Evolutionary conservation across 2,329 filamentous ascomycete species (phyloP).

Genomic region (Eutypella sp.): DNA sequence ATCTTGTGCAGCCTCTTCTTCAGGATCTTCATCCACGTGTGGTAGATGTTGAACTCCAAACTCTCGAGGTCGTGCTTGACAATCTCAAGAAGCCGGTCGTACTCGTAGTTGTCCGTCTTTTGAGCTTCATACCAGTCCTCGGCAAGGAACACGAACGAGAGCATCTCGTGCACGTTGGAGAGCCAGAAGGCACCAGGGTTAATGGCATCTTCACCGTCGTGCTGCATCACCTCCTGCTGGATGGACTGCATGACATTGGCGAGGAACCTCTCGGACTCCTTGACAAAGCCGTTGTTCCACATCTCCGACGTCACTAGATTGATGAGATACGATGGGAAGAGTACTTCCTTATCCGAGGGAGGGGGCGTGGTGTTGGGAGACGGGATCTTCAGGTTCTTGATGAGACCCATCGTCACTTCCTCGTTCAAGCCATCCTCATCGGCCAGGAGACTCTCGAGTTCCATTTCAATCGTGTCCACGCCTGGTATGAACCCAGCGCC

Average conservation of each 20-base stretch:
- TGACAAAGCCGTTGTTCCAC: slow-evolving; percentile 99
- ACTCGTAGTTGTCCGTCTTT: slow-evolving; percentile 99
- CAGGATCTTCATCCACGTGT: slow-evolving; percentile 99
- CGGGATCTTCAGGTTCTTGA: slow-evolving; percentile 94
- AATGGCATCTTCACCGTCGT: slow-evolving; percentile 94
- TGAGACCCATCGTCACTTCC: slow-evolving; percentile 92
- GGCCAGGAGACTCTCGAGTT: slow-evolving; percentile 87
- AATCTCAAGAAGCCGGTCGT: slow-evolving; percentile 93
- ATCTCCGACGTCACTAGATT: slow-evolving; percentile 99
- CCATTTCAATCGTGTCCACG: slow-evolving; percentile 87
- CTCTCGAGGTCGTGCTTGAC: slow-evolving; percentile 99
- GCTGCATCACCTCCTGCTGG: slow-evolving; percentile 98
- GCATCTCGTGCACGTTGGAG: slow-evolving; percentile 98
- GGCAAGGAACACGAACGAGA: slow-evolving; percentile 97
- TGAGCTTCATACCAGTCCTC: slow-evolving; percentile 99
- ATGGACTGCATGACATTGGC: slow-evolving; percentile 99
- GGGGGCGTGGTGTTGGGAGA: slow-evolving; percentile 79
- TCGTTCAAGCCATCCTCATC: slow-evolving; percentile 96
- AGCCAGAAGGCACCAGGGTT: slow-evolving; percentile 98
- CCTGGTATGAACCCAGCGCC: slow-evolving; percentile 75
- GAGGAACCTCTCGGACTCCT: slow-evolving; percentile 97
- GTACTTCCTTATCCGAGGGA: slow-evolving; percentile 94
- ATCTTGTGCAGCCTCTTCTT: slow-evolving; percentile 99
- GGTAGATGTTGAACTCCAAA: slow-evolving; percentile 99
- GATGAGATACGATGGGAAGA: slow-evolving; percentile 98